Percentiles rank a stretch among this genome's conserved stretches.
Evolutionary conservation across 257 asterid genomes (phyloP).

Genomic region (Nicotiana attenuata): DNA sequence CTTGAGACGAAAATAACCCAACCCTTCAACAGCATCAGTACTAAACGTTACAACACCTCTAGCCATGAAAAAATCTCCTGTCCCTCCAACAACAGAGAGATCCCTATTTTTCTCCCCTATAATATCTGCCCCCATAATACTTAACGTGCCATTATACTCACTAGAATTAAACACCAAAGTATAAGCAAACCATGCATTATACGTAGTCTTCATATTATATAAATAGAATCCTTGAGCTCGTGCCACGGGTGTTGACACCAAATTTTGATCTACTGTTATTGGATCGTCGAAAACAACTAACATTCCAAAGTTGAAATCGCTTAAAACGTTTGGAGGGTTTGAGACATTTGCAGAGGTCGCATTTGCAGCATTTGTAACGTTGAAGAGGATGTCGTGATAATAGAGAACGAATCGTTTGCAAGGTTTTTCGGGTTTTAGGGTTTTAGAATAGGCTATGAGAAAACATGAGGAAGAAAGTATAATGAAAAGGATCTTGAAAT

Average conservation of each 20-base stretch:
- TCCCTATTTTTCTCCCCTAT: conserved; percentile 40
- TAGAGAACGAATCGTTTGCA: conserved; percentile 50
- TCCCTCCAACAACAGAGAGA: conserved; percentile 55
- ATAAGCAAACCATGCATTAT: conserved; percentile 61
- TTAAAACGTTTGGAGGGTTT: conserved; percentile 16
- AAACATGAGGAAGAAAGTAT: conserved; percentile 4
- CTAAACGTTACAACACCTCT: conserved; percentile 46
- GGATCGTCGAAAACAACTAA: conserved; percentile 59
- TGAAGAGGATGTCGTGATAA: conserved; percentile 59
- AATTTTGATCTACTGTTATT: conserved; percentile 35
- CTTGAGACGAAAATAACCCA: conserved; percentile 47
- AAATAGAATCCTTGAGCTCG: conserved; percentile 63
- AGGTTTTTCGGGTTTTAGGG: conserved; percentile 25
- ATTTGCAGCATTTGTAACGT: conserved; percentile 43
- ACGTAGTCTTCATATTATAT: conserved; percentile 36
- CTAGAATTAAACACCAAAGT: conserved; percentile 48
- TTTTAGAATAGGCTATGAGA: conserved; percentile 6
- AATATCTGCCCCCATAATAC: conserved; percentile 56
- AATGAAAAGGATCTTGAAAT: conserved; percentile 9
- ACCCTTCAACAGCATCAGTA: conserved; percentile 41
- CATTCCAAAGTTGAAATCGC: conserved; percentile 34
- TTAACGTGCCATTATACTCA: conserved; percentile 44
- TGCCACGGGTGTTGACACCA: conserved; percentile 37
- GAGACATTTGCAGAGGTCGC: conserved; percentile 44
- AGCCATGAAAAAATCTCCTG: conserved; percentile 67